Conservation (phyloP, 805 yeast species). For the Ogataea trehalophila region DNA sequence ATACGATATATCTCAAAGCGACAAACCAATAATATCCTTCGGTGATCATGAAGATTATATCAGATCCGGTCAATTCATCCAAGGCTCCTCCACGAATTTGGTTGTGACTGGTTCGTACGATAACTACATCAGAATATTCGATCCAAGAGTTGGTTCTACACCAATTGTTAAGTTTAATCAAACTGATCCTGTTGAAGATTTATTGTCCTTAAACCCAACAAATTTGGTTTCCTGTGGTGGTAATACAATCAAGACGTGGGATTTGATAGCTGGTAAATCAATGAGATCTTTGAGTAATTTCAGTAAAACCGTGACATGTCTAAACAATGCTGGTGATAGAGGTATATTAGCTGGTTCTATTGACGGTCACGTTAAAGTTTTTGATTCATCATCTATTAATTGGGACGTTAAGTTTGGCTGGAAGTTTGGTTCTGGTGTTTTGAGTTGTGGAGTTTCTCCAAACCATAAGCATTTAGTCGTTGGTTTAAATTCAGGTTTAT, state of each 20-base stretch:
- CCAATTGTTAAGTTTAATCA: slow-evolving; percentile 69
- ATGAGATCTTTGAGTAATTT: slow-evolving; percentile 76
- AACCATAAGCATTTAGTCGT: slow-evolving; percentile 83
- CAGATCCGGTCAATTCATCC: slow-evolving; percentile 69
- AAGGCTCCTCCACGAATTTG: slow-evolving; percentile 59
- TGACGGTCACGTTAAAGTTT: slow-evolving; percentile 96
- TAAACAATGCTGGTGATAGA: slow-evolving; percentile 65
- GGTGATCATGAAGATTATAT: slow-evolving; percentile 83
- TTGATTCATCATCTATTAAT: slow-evolving; percentile 64
- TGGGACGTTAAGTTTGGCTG: slow-evolving; percentile 95
- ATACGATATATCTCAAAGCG: slow-evolving; percentile 79
- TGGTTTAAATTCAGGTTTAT: slow-evolving; percentile 84
- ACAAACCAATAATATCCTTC: slow-evolving; percentile 67
- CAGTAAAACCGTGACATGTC: slow-evolving; percentile 88
- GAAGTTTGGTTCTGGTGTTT: slow-evolving; percentile 93
- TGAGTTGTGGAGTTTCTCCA: slow-evolving; percentile 88
- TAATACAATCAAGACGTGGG: slow-evolving; percentile 85
- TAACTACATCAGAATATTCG: slow-evolving; percentile 78
- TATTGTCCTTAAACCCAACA: slow-evolving; percentile 68
- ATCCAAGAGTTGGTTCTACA: slow-evolving; percentile 53
- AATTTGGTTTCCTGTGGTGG: slow-evolving; percentile 79
- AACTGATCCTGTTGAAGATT: slow-evolving; percentile 78
- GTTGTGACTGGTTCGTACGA: slow-evolving; percentile 95
- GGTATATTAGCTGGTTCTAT: slow-evolving; percentile 91
- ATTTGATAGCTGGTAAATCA: slow-evolving; percentile 70